Conservation (phyloP, 257 asterid genomes). For the Fraxinus anomala region DNA sequence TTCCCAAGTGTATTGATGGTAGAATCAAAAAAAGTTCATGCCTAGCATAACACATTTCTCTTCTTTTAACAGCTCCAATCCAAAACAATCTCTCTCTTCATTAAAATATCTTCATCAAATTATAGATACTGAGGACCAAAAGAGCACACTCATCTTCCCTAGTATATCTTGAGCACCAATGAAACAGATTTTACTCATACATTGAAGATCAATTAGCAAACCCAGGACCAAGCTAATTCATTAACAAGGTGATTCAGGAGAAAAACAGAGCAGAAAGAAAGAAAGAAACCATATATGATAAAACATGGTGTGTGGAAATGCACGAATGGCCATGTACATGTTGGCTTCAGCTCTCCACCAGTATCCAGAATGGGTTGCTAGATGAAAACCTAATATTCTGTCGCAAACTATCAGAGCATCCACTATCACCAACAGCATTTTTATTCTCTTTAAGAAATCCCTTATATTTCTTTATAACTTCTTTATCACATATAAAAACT, state of each 20-base stretch:
- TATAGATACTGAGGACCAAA: background rate
- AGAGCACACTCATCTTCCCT: background rate
- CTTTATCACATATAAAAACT: background rate
- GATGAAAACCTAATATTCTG: background rate
- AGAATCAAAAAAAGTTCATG: background rate
- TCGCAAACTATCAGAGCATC: background rate
- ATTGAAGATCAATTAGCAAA: background rate
- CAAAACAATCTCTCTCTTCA: conserved; percentile 12
- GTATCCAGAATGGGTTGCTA: background rate
- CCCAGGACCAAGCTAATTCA: background rate
- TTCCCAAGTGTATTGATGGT: background rate
- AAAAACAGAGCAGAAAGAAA: background rate
- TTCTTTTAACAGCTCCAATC: conserved; percentile 4
- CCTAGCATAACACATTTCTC: background rate
- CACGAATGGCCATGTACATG: conserved; percentile 1
- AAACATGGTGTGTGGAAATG: background rate
- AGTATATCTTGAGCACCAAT: conserved; percentile 3
- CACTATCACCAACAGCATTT: conserved; percentile 22
- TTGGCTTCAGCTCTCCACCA: conserved; percentile 2
- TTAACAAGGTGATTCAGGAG: background rate
- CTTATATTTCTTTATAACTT: background rate
- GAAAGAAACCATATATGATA: background rate
- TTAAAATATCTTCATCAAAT: background rate
- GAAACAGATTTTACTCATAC: background rate
- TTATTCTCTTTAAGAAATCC: background rate